Percentiles rank a stretch among this genome's conserved stretches.
Evolutionary conservation across 108 stramenopile species (phyloP).

Genomic region (Nannochloropsis gaditana): DNA sequence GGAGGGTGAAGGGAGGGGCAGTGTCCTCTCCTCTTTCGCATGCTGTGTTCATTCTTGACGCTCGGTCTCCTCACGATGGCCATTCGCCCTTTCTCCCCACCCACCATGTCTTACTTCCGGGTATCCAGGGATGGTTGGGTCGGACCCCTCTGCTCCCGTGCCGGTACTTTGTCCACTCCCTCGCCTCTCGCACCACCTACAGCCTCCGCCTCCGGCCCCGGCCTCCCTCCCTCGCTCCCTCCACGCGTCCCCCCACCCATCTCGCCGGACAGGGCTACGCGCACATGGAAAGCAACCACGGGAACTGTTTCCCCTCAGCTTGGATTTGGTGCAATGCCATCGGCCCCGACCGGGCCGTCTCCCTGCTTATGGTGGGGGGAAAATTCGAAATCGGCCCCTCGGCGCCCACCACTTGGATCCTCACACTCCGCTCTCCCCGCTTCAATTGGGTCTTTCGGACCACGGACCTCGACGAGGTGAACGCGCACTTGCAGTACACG

Average conservation of each 20-base stretch:
- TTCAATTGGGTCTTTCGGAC: not conserved
- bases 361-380: not conserved
- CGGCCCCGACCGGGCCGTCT: not conserved
- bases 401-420: not conserved
- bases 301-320: not conserved
- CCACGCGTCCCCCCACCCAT: not conserved
- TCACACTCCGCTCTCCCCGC: not conserved
- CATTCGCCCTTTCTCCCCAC: not conserved
- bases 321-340: slow-evolving; percentile 9
- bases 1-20: not conserved
- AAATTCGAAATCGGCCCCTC: slow-evolving; percentile 1
- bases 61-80: too few relatives aligned
- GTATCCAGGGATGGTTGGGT: not conserved
- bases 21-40: not conserved
- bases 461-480: not conserved
- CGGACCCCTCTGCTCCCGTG: slow-evolving; percentile 5
- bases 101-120: not conserved
- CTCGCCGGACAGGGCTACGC: slow-evolving; percentile 15
- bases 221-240: not conserved
- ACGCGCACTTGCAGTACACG: not conserved
- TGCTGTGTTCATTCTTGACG: not conserved
- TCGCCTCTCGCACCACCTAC: slow-evolving; percentile 13
- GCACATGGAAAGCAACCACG: slow-evolving; percentile 18
- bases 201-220: not conserved
- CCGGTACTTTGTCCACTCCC: slow-evolving; percentile 21